Percentiles rank a stretch among this genome's conserved stretches.
These are phyloP conservation scores for Populus deltoides DNA, from an alignment of 345 rosid species.

Conservation along the genomic window DNA sequence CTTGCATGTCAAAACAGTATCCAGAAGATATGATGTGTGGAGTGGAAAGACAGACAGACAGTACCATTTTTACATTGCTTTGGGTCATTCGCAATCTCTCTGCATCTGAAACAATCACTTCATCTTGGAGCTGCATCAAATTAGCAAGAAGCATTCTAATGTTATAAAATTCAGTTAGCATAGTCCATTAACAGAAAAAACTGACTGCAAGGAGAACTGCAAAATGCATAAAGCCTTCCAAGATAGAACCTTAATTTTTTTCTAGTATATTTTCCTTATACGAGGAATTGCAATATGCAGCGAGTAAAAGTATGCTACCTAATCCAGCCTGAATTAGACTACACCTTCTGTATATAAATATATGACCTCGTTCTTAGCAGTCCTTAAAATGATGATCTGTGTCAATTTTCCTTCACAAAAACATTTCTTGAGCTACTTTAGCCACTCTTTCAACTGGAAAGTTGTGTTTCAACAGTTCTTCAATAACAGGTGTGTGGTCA, in stretches of 20 bases:
- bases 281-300: neutral
- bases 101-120: slow-evolving; percentile 75
- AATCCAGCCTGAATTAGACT: neutral
- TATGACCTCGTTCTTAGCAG: neutral
- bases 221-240: neutral
- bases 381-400: neutral
- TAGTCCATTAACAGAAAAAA: neutral
- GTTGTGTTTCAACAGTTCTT: neutral
- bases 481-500: neutral
- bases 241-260: neutral
- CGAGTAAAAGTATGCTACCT: neutral
- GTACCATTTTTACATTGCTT: slow-evolving; percentile 87
- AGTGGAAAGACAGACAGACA: slow-evolving; percentile 1
- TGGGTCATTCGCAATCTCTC: slow-evolving; percentile 85
- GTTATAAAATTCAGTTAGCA: slow-evolving; percentile 10
- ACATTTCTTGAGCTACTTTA: neutral
- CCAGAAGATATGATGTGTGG: slow-evolving; percentile 2
- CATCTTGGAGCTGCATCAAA: slow-evolving; percentile 60
- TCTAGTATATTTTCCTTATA: neutral
- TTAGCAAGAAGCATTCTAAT: slow-evolving; percentile 8
- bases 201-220: neutral
- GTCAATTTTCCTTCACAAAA: neutral
- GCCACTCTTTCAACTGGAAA: neutral
- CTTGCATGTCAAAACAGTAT: slow-evolving; percentile 15
- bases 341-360: neutral